phyloP scores from a whole-genome alignment of 2,329 filamentous ascomycete species.

The Beauveria asiatica region DNA sequence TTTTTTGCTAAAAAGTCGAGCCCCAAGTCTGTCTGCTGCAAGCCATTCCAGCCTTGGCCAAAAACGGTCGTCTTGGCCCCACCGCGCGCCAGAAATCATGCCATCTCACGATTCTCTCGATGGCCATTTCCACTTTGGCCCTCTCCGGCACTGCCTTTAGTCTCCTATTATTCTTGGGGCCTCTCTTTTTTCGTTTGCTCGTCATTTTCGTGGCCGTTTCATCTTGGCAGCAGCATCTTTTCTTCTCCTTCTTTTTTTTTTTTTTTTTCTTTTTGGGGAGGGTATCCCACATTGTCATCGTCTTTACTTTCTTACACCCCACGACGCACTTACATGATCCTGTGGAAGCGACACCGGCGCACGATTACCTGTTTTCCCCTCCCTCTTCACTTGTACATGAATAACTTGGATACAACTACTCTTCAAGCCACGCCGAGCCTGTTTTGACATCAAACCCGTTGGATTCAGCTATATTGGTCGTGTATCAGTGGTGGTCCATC shows the following conservation, averaged over 20 bases:
- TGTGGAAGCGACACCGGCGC: background rate
- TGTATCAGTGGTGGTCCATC: background rate
- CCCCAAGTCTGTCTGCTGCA: background rate
- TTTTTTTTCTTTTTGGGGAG: background rate
- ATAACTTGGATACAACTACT: background rate
- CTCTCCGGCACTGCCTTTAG: background rate
- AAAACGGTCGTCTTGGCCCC: background rate
- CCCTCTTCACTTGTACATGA: background rate
- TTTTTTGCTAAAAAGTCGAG: background rate
- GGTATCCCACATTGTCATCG: background rate
- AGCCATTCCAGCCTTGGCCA: slow-evolving; percentile 8
- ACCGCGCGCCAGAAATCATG: slow-evolving; percentile 11
- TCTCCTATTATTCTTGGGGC: background rate
- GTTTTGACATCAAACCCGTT: background rate
- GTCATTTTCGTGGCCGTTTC: background rate
- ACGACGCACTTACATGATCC: background rate
- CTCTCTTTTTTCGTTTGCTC: background rate
- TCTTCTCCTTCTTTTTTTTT: background rate
- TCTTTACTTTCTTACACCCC: background rate
- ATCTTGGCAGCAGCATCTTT: background rate
- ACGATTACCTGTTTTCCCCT: background rate
- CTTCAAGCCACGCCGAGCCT: background rate
- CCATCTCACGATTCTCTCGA: slow-evolving; percentile 9
- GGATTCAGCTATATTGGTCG: background rate
- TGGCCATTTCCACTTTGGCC: slow-evolving; percentile 4